A percentile compares a stretch with the other conserved stretches of the same genome.
These are phyloP conservation scores for Limnomonas spitsbergensis DNA, from an alignment of 139 green algal genomes.

Conservation along the genomic window DNA sequence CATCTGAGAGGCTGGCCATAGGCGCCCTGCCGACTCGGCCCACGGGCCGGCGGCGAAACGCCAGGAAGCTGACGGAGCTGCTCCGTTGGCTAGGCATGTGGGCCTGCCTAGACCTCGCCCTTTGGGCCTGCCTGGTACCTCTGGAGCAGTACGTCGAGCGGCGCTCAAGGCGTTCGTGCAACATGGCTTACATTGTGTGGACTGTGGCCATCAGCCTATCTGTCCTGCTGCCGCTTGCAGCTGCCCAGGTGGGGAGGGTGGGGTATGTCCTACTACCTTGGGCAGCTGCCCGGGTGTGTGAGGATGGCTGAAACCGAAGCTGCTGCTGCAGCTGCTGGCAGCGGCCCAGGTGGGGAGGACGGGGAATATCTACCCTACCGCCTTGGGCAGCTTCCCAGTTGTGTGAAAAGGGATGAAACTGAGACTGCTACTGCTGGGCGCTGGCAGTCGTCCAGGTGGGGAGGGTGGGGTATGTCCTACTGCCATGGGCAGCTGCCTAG, in stretches of 20 bases:
- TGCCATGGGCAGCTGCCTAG: slow-evolving; percentile 1
- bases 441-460: slow-evolving; percentile 13
- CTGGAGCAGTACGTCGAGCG: slow-evolving; percentile 39
- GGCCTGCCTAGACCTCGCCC: slow-evolving; percentile 2
- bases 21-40: neutral
- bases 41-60: slow-evolving; percentile 10
- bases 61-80: no score
- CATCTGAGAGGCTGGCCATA: neutral
- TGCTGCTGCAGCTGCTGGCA: no score
- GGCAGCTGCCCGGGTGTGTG: slow-evolving; percentile 5
- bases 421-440: no score
- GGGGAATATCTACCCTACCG: neutral
- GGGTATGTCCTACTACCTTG: neutral
- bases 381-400: slow-evolving; percentile 8
- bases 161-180: slow-evolving; percentile 70
- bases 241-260: slow-evolving; percentile 6
- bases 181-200: slow-evolving; percentile 78
- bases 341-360: neutral
- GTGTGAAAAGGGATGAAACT: neutral
- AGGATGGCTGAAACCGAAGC: neutral
- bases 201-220: slow-evolving; percentile 51
- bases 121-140: slow-evolving; percentile 39
- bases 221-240: slow-evolving; percentile 30
- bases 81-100: slow-evolving; percentile 36
- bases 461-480: neutral